Evolutionary conservation across 1,284 basidiomycete genomes (phyloP), one percentile per base, ranked within the genome.

Genomic region (Wallemia ichthyophaga): DNA sequence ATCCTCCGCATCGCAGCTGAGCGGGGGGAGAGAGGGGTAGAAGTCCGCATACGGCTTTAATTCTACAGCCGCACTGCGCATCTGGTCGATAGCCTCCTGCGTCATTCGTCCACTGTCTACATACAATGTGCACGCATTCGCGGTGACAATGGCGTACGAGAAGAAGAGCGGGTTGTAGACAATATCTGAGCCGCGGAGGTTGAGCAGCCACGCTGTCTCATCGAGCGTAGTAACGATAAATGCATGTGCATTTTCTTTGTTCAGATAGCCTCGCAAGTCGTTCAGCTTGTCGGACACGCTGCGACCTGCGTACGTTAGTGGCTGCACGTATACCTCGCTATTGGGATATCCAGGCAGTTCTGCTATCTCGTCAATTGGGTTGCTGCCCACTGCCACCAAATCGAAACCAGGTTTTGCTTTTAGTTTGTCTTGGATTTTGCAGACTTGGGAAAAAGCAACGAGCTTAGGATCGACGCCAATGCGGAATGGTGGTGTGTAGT

Each of bases 91-190:
- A 1, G 81, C 79, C 1, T 71, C 72, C 24, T 76, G 72, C 25
- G 76, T 74, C 13, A 89, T 68, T 63, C 85, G 81, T 1, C 71
- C 68, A 1, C 74, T 71, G 61, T 91, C 74, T 60, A 88, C 72
- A 68, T 91, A 96, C 1, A 96, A 72, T 2, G 77, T 73, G 0
- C 79, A 78, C 1, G 75, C 74, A 57, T 82, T 75, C 15, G 71
- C 69, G 1, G 83, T 83, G 27, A 96, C 73, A 32, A 92, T 74
- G 1, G 86, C 84, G 67, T 92, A 95, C 0, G 85, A 80, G 67
- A 95, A 95, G 73, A 96, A 96, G 25, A 98, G 89, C 59, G 80
- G 37, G n/a, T 94, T 96, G 72, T 78, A 96, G 37, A 82, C 82
- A 62, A 96, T 94, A 68, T 96, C 92, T 1, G 80, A 78, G 0